Evolutionary conservation across 345 rosid species (phyloP).

Genomic region (Gossypium sturtianum): DNA sequence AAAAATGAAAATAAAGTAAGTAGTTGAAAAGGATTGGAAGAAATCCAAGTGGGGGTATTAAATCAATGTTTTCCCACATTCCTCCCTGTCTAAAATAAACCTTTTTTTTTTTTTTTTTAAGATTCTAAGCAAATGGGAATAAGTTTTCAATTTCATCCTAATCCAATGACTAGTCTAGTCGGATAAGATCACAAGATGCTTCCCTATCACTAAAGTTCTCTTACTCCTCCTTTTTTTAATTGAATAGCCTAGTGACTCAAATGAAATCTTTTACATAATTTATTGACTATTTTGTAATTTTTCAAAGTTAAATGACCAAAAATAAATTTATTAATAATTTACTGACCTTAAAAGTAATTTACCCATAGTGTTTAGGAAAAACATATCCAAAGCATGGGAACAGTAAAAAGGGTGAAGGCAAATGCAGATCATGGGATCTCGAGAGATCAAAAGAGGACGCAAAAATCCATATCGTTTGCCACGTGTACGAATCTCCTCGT

Average conservation of each 20-base stretch:
- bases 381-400: background rate
- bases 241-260: no score
- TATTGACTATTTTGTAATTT: no score
- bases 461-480: slow-evolving; percentile 14
- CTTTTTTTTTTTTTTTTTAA: background rate
- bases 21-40: background rate
- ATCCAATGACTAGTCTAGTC: background rate
- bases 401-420: background rate
- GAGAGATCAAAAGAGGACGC: background rate
- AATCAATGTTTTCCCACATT: background rate
- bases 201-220: background rate
- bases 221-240: background rate
- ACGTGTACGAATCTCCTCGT: slow-evolving; percentile 4
- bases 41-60: background rate
- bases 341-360: no score
- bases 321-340: no score
- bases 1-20: background rate
- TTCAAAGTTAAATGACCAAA: no score
- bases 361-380: no score
- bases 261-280: no score
- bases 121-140: background rate
- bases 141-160: background rate
- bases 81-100: background rate
- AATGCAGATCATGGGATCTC: slow-evolving; percentile 21
- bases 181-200: background rate